phyloP scores from a whole-genome alignment of 768 basidiomycete species.

The Clavulina sp. region DNA sequence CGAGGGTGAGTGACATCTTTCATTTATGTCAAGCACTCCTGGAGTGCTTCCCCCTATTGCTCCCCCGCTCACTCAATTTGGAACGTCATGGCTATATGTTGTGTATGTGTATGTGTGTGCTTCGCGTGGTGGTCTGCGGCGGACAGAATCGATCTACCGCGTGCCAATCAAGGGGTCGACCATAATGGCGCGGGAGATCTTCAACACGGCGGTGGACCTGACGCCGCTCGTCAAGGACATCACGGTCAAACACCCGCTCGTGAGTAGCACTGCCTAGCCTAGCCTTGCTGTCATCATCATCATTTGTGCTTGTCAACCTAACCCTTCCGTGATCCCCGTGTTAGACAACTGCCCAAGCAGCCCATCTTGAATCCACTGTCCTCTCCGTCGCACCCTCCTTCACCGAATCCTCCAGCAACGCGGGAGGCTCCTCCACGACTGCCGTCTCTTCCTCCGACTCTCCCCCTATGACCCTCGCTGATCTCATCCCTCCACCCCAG shows the following conservation, averaged over 20 bases:
- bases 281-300: no score
- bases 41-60: no score
- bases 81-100: no score
- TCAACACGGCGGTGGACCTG: slow-evolving; percentile 33
- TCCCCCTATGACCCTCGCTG: neutral
- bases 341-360: no score
- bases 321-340: no score
- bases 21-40: no score
- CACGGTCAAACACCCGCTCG: slow-evolving; percentile 55
- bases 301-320: no score
- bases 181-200: slow-evolving; percentile 44
- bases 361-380: neutral
- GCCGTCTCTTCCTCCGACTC: neutral
- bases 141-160: slow-evolving; percentile 45
- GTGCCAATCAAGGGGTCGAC: slow-evolving; percentile 52
- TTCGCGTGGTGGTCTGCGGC: no score
- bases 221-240: slow-evolving; percentile 36
- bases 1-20: slow-evolving; percentile 39
- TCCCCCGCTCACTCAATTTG: slow-evolving; percentile 1
- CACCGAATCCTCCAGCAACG: no score
- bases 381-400: neutral
- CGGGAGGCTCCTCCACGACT: neutral
- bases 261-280: no score
- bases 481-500: neutral
- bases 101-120: no score